Evolutionary conservation across 208 protist species (phyloP).

Genomic region (Crithidia acanthocephali): DNA sequence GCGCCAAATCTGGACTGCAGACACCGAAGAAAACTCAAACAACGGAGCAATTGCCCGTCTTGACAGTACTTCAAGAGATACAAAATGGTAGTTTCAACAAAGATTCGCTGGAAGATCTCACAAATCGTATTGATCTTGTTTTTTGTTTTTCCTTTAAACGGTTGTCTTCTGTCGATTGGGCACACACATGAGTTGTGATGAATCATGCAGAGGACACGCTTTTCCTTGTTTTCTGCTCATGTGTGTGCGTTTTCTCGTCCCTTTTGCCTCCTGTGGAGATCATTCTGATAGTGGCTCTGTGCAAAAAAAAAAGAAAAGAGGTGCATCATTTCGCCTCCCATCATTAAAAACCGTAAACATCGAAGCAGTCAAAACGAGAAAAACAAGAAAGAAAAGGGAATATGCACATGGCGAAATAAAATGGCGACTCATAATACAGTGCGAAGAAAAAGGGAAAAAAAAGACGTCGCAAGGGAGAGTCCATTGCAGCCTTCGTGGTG

Average conservation of each 20-base stretch:
- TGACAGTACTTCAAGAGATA: too few relatives aligned
- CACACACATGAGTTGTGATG: conserved; percentile 4
- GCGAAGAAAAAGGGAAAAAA: not conserved
- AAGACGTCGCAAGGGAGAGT: not conserved
- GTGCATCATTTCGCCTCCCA: not conserved
- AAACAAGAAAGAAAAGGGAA: not conserved
- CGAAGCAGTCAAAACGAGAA: not conserved
- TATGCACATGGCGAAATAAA: not conserved
- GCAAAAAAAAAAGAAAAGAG: not conserved
- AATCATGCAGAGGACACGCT: too few relatives aligned
- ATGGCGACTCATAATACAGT: too few relatives aligned
- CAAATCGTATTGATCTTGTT: too few relatives aligned
- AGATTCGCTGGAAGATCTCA: too few relatives aligned
- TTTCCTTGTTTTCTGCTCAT: not conserved
- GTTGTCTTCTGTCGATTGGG: not conserved
- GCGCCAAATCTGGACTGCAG: too few relatives aligned
- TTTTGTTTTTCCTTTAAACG: too few relatives aligned
- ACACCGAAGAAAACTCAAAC: too few relatives aligned
- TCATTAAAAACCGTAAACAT: not conserved
- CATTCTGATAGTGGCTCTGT: too few relatives aligned
- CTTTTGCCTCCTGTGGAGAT: too few relatives aligned
- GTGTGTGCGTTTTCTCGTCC: not conserved
- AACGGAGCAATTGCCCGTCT: too few relatives aligned
- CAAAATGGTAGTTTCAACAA: too few relatives aligned
- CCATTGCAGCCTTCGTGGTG: not conserved